These are phyloP conservation scores for Biscutella auriculata DNA, from an alignment of 441 rosid genomes.

Conservation along the genomic window DNA sequence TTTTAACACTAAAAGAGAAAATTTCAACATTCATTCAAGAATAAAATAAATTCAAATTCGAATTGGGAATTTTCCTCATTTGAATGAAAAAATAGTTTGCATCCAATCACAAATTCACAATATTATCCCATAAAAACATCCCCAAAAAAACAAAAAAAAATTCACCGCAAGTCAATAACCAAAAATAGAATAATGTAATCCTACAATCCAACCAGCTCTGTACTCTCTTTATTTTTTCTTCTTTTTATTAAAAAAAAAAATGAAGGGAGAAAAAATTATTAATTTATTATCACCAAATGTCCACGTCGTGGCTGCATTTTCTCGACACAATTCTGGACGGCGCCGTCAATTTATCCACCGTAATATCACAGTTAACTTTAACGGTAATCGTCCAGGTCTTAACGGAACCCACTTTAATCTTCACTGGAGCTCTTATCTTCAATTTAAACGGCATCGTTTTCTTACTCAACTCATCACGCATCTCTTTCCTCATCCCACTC, in stretches of 20 bases:
- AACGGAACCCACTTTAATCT: conserved; percentile 57
- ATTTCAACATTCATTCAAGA: neutral
- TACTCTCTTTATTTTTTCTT: neutral
- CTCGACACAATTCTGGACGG: conserved; percentile 34
- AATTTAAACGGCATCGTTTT: conserved; percentile 45
- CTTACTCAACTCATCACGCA: conserved; percentile 19
- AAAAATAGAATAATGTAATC: neutral
- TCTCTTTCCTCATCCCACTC: conserved; percentile 6
- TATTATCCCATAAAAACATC: neutral
- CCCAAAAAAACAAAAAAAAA: neutral
- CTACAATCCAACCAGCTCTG: conserved; percentile 12
- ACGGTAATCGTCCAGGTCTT: conserved; percentile 66
- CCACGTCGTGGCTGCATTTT: conserved; percentile 45
- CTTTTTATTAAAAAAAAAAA: neutral
- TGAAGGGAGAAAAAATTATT: neutral
- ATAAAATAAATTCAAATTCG: neutral
- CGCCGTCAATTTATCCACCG: conserved; percentile 55
- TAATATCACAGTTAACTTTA: conserved; percentile 51
- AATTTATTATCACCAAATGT: conserved; percentile 45
- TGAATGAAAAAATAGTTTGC: neutral
- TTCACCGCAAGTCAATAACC: neutral
- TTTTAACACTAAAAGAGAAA: no score
- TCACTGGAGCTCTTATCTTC: conserved; percentile 47
- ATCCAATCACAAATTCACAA: conserved; percentile 16
- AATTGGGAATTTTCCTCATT: neutral